phyloP scores from a whole-genome alignment of 2,329 filamentous ascomycete genomes.

The Ascochyta clinopodiicola region DNA sequence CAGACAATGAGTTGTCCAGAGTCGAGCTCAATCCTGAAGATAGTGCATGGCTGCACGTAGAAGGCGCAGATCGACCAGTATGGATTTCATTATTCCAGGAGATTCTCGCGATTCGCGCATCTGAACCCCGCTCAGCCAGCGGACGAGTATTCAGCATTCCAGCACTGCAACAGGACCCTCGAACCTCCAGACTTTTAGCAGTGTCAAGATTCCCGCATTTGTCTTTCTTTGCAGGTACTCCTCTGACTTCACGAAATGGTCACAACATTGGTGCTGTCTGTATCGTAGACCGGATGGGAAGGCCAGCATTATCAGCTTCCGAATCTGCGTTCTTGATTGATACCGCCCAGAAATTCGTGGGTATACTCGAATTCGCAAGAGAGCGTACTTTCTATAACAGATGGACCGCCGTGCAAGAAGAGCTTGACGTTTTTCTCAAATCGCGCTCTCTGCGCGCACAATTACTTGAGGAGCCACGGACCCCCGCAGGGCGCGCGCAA shows the following conservation, averaged over 20 bases:
- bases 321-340: slow-evolving; percentile 12
- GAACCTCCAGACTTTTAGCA: neutral
- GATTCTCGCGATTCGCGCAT: neutral
- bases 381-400: slow-evolving; percentile 13
- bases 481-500: neutral
- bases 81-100: slow-evolving; percentile 2
- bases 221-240: slow-evolving; percentile 16
- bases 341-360: slow-evolving; percentile 17
- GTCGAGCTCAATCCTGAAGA: neutral
- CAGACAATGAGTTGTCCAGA: neutral
- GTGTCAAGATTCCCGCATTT: neutral
- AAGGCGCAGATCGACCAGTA: neutral
- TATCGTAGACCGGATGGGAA: slow-evolving; percentile 9
- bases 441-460: neutral
- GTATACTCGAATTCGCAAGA: slow-evolving; percentile 17
- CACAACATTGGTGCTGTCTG: slow-evolving; percentile 22
- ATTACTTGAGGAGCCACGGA: slow-evolving; percentile 1
- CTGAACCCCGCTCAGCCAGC: neutral
- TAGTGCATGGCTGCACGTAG: neutral
- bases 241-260: slow-evolving; percentile 12
- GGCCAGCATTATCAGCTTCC: neutral
- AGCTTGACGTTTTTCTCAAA: slow-evolving; percentile 10
- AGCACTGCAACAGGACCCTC: neutral
- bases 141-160: neutral
- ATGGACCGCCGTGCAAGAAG: slow-evolving; percentile 3